Conservation (phyloP, 768 basidiomycete genomes). For the Clavulina sp. region DNA sequence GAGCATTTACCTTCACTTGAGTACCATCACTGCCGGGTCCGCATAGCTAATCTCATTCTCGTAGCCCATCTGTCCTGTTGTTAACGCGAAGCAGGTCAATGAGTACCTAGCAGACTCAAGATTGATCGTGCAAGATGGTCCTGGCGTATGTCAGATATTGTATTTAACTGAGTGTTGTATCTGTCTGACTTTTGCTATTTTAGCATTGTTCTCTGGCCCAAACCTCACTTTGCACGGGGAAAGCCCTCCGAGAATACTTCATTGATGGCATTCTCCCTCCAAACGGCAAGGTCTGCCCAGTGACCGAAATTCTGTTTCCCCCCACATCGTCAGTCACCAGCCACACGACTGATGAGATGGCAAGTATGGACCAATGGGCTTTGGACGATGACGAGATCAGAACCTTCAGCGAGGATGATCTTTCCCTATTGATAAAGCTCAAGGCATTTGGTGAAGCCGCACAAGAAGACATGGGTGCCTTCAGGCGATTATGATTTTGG, state of each 20-base stretch:
- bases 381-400: background rate
- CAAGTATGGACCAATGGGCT: too few species aligned
- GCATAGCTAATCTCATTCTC: too few species aligned
- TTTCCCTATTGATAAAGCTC: background rate
- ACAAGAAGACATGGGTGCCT: background rate
- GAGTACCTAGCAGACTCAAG: background rate
- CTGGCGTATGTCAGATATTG: background rate
- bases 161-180: background rate
- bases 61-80: constrained; percentile 1
- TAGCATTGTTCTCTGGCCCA: constrained; percentile 2
- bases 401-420: background rate
- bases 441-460: background rate
- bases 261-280: background rate
- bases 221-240: constrained; percentile 1
- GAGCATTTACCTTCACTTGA: too few species aligned
- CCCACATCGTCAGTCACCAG: background rate
- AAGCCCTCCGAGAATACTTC: background rate
- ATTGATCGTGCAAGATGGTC: background rate
- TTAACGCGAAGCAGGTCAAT: constrained; percentile 3
- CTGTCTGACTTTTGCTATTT: background rate
- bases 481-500: too few species aligned
- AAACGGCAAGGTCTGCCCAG: background rate
- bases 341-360: background rate
- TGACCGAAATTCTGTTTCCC: background rate
- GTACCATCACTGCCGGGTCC: too few species aligned